Evolutionary conservation across 805 yeast species (phyloP), one percentile per base, ranked within the genome.

Genomic region (Spathaspora boniae): DNA sequence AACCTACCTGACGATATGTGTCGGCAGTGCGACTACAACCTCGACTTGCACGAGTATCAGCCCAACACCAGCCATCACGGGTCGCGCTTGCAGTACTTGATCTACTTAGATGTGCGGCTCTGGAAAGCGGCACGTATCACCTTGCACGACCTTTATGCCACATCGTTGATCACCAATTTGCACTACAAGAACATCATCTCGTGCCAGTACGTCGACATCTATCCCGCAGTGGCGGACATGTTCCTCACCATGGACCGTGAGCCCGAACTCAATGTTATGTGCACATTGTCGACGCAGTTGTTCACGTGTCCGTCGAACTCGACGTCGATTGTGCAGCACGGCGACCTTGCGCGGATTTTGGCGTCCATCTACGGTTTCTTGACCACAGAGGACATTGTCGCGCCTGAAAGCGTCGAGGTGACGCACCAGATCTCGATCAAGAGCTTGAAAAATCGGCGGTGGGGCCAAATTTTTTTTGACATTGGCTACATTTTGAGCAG

Each of bases 271-370:
- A 86, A 91, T 9, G 71, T 85, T 3, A 69, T 89, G 65, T 72
- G 80, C 25, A 76, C 81, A 25, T 61, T 91, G 15, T 79, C 94
- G 0, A 80, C 91, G 0, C 98, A 93, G 58, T 62, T 93, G 16
- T 88, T 88, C 57, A 89, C 97, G 0, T 82, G 95, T 36, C 96
- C 97, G 0, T 75, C 88, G 0, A 81, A 83, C 44, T 80, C 95
- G 0, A 73, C 75, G 1, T 62, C 76, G 18, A 74, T 85, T 17
- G 69, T 79, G 5, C 57, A 65, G 20, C 83, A 79, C 47, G 86
- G 86, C 6, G 86, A 81, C 42, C 59, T 82, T 15, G 66, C 79
- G 2, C 68, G 78, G 32, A 72, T 84, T 38, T 57, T 83, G 37
- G 79, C 85, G 4, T 62, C 81, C 6, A 68, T 84, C 2, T 79